These are phyloP conservation scores for Kuraishia cidri DNA, from an alignment of 805 yeast genomes.

Conservation along the genomic window DNA sequence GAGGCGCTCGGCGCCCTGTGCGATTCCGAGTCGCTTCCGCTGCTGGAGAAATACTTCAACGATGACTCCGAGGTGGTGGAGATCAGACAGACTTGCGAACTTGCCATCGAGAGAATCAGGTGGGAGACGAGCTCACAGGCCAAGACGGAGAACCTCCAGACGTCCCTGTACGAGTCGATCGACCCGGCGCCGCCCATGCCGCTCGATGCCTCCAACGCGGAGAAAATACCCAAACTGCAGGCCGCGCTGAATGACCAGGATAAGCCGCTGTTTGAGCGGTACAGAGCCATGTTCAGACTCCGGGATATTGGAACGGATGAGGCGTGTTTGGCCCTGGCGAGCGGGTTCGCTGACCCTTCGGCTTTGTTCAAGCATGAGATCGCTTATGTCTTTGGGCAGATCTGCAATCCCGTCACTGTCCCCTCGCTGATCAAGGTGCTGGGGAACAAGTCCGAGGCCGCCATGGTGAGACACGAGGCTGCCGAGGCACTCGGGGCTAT, in stretches of 20 bases:
- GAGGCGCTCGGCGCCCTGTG: conserved; percentile 97
- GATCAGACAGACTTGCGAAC: conserved; percentile 94
- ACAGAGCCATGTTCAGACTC: conserved; percentile 96
- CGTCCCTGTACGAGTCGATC: conserved; percentile 74
- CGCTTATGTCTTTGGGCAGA: conserved; percentile 96
- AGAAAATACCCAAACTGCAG: conserved; percentile 59
- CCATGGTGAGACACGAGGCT: conserved; percentile 99
- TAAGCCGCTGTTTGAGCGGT: conserved; percentile 82
- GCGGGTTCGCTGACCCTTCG: conserved; percentile 83
- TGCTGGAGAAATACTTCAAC: conserved; percentile 56
- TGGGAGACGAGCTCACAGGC: conserved; percentile 77
- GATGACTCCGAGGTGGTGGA: conserved; percentile 69
- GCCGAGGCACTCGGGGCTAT: conserved; percentile 98
- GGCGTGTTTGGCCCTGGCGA: conserved; percentile 85
- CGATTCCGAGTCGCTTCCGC: conserved; percentile 58
- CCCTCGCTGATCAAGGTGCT: conserved; percentile 81
- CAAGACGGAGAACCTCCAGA: conserved; percentile 61
- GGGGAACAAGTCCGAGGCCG: conserved; percentile 73
- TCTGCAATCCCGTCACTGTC: conserved; percentile 87
- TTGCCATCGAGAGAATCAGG: conserved; percentile 88
- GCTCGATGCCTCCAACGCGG: conserved; percentile 30
- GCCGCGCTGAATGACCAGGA: conserved; percentile 65
- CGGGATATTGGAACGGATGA: conserved; percentile 92
- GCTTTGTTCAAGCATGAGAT: conserved; percentile 97
- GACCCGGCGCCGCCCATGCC: conserved; percentile 99